Evolutionary conservation across 2,329 filamentous ascomycete species (phyloP).

Genomic region (Calycina marina): DNA sequence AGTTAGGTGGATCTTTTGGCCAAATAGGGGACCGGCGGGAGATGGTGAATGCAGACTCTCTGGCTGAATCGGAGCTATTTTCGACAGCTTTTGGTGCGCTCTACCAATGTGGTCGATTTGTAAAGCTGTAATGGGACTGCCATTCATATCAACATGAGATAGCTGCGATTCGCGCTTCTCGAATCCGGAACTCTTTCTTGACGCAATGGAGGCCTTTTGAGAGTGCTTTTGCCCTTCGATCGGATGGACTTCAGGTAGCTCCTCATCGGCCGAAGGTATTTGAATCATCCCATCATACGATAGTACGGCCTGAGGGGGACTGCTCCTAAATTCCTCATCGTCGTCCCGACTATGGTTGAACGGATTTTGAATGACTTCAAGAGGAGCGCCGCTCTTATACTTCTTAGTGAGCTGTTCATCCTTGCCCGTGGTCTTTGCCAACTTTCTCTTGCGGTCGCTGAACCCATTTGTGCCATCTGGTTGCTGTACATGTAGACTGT

Average conservation of each 20-base stretch:
- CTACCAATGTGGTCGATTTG: constrained; percentile 9
- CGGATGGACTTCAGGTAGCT: too few species aligned
- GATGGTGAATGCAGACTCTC: constrained; percentile 1
- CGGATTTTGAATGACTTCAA: not conserved
- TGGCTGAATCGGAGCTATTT: not conserved
- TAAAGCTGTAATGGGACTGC: constrained; percentile 14
- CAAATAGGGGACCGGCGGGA: constrained; percentile 6
- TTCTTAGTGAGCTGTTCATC: not conserved
- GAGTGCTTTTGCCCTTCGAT: too few species aligned
- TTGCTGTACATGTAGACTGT: not conserved
- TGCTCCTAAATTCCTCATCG: not conserved
- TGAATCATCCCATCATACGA: too few species aligned
- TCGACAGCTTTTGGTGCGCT: constrained; percentile 6
- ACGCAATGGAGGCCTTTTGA: not conserved
- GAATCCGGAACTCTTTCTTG: not conserved
- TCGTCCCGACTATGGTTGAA: not conserved
- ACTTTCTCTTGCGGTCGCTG: not conserved
- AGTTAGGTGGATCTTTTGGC: constrained; percentile 9
- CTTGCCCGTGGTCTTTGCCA: not conserved
- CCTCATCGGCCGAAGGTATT: too few species aligned
- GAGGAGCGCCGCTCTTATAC: not conserved
- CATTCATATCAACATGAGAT: constrained; percentile 15
- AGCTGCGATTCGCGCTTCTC: constrained; percentile 11
- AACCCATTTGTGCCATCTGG: not conserved
- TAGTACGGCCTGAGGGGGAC: too few species aligned